A percentile compares a stretch with the other conserved stretches of the same genome.
These are phyloP conservation scores for Apophysomyces ossiformis DNA, from an alignment of 371 early-diverging fungal species.

Conservation along the genomic window DNA sequence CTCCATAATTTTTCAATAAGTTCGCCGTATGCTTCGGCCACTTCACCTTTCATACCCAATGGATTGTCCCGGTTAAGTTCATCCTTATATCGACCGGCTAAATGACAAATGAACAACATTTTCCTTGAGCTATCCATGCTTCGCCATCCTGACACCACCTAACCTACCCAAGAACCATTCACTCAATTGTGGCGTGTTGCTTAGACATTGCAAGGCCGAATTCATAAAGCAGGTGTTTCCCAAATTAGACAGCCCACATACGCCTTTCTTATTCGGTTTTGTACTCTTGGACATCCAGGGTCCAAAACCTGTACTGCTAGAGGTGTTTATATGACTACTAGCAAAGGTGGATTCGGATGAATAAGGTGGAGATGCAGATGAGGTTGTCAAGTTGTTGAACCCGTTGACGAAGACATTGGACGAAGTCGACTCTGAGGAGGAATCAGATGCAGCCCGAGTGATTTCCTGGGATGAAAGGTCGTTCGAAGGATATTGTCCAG, in stretches of 20 bases:
- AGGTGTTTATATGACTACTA: background rate
- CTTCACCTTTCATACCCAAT: slow-evolving; percentile 63
- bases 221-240: slow-evolving; percentile 94
- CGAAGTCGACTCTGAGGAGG: slow-evolving; percentile 13
- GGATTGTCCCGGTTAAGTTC: slow-evolving; percentile 62
- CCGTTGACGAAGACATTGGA: slow-evolving; percentile 19
- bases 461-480: background rate
- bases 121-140: background rate
- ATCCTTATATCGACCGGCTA: slow-evolving; percentile 42
- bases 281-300: slow-evolving; percentile 6
- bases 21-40: slow-evolving; percentile 71
- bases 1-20: slow-evolving; percentile 67
- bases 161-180: slow-evolving; percentile 56
- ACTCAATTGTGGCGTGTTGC: slow-evolving; percentile 68
- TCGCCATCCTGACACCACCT: background rate
- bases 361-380: slow-evolving; percentile 20
- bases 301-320: background rate
- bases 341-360: slow-evolving; percentile 19
- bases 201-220: slow-evolving; percentile 79
- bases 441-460: slow-evolving; percentile 13
- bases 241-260: slow-evolving; percentile 74
- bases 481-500: background rate
- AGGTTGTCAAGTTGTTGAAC: slow-evolving; percentile 15
- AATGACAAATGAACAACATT: too few relatives aligned
- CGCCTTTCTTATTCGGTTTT: slow-evolving; percentile 36